phyloP scores from a whole-genome alignment of 331 rosid genomes.

The Cucumis variabilis region DNA sequence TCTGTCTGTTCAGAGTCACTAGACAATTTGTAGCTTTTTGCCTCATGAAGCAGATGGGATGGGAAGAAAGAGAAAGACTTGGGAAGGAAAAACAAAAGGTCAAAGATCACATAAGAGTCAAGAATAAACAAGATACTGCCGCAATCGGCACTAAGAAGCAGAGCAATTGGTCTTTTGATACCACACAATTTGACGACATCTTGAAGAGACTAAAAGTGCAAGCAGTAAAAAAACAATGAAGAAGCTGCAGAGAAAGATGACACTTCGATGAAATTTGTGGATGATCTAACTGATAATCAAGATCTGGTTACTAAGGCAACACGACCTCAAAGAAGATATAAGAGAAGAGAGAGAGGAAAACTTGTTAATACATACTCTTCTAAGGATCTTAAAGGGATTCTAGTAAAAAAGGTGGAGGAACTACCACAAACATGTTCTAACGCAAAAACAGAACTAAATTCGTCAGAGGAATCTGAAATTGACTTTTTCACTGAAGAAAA shows the following conservation, averaged over 20 bases:
- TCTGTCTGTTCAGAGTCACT: constrained; percentile 90
- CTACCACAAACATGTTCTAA: constrained; percentile 42
- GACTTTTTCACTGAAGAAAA: constrained; percentile 56
- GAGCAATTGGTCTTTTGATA: constrained; percentile 89
- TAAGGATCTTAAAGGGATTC: constrained; percentile 95
- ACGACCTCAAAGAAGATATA: constrained; percentile 93
- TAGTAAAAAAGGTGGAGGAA: constrained; percentile 73
- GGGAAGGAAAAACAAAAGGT: constrained; percentile 96
- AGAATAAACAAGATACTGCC: constrained; percentile 87
- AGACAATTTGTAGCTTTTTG: constrained; percentile 89
- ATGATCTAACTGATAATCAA: constrained; percentile 40
- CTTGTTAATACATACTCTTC: constrained; percentile 79
- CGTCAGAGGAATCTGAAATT: constrained; percentile 45
- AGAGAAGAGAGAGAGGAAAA: constrained; percentile 93
- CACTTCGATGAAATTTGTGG: constrained; percentile 48
- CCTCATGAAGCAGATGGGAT: constrained; percentile 99
- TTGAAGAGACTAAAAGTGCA: constrained; percentile 98
- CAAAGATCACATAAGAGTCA: constrained; percentile 77
- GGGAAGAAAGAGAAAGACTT: constrained; percentile 99
- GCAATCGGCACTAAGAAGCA: constrained; percentile 93
- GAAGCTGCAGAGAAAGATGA: constrained; percentile 39
- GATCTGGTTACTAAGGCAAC: constrained; percentile 62
- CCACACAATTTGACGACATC: constrained; percentile 84
- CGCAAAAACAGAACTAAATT: constrained; percentile 48
- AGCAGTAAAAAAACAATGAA: constrained; percentile 55